Evolutionary conservation across 2,329 filamentous ascomycete genomes (phyloP).

Genomic region (Cercospora sesami): DNA sequence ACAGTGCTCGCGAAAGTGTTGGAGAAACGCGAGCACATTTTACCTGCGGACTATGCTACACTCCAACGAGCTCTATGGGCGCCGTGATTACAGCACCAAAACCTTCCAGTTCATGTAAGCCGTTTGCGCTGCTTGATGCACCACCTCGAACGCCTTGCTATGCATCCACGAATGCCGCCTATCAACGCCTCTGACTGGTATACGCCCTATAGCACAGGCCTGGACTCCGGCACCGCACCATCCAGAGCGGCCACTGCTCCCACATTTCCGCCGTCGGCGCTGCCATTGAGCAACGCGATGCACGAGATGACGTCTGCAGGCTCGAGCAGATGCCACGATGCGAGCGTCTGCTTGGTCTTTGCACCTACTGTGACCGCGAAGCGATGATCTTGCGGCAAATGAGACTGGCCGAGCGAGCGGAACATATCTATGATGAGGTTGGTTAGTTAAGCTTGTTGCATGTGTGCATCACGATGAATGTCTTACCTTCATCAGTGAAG

Average conservation of each 20-base stretch:
- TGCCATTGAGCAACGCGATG: slow-evolving; percentile 39
- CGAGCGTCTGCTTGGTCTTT: slow-evolving; percentile 86
- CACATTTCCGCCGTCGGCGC: slow-evolving; percentile 33
- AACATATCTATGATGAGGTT: slow-evolving; percentile 65
- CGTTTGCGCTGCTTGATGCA: background rate
- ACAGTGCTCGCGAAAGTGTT: background rate
- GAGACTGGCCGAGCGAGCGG: slow-evolving; percentile 66
- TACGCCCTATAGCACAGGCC: slow-evolving; percentile 2
- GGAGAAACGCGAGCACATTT: background rate
- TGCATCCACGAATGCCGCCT: slow-evolving; percentile 1
- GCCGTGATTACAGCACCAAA: background rate
- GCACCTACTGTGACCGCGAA: slow-evolving; percentile 92
- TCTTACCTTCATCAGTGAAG: slow-evolving; percentile 89
- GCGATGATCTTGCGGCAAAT: slow-evolving; percentile 64
- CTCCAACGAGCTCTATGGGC: background rate
- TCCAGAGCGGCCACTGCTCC: slow-evolving; percentile 37
- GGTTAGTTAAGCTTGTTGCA: slow-evolving; percentile 30
- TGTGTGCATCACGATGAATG: background rate
- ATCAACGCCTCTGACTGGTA: background rate
- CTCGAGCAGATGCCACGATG: slow-evolving; percentile 85
- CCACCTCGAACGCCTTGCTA: slow-evolving; percentile 2
- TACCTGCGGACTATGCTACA: background rate
- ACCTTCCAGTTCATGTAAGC: background rate
- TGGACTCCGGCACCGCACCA: slow-evolving; percentile 29
- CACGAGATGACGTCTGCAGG: slow-evolving; percentile 75